Percentiles rank a stretch among this genome's conserved stretches.
Evolutionary conservation across 1,284 basidiomycete genomes (phyloP).

Genomic region (Moniliophthora roreri): DNA sequence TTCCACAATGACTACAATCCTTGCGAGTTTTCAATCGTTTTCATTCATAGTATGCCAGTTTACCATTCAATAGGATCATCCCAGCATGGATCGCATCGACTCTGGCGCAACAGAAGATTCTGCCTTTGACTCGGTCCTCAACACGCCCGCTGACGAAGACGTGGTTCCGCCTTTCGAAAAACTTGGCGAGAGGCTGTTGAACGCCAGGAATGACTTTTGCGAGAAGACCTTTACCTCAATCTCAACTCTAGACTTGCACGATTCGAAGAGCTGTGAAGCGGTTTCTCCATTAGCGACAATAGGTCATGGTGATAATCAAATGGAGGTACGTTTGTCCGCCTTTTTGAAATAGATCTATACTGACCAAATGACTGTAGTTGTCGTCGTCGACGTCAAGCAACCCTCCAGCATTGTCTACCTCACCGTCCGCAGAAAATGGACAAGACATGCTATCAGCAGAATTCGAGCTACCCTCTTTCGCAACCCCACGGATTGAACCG

Average conservation of each 20-base stretch:
- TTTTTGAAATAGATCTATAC: no score
- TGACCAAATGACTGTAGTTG: neutral
- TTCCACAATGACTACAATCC: no score
- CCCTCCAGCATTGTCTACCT: neutral
- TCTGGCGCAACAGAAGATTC: slow-evolving; percentile 38
- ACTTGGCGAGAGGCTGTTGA: slow-evolving; percentile 19
- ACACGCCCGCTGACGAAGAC: slow-evolving; percentile 37
- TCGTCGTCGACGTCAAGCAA: neutral
- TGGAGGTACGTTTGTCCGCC: no score
- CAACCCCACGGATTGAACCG: neutral
- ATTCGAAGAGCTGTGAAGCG: no score
- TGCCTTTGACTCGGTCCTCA: slow-evolving; percentile 35
- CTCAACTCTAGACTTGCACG: no score
- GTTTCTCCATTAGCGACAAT: no score
- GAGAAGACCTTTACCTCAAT: neutral
- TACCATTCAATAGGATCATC: no score
- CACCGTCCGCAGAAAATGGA: neutral
- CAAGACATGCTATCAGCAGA: neutral
- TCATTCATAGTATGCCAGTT: no score
- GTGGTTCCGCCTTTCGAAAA: slow-evolving; percentile 18
- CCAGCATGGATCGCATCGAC: slow-evolving; percentile 20
- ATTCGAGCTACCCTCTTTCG: neutral
- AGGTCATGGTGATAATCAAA: no score
- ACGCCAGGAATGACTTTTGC: neutral
- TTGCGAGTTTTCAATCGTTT: no score